phyloP scores from a whole-genome alignment of 179 eudicot genomes.

The Heliamphora ciliata region DNA sequence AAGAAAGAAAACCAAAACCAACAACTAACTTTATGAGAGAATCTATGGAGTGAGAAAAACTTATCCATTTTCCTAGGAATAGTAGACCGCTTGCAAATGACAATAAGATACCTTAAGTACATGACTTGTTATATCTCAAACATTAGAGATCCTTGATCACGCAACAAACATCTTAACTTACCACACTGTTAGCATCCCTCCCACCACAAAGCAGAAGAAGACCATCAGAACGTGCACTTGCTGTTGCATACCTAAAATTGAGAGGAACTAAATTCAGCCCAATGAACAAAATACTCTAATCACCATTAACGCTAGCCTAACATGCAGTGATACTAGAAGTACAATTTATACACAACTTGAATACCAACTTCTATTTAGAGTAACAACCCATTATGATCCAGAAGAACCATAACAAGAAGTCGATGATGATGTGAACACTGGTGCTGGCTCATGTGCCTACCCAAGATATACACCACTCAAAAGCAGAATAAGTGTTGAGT shows the following conservation, averaged over 20 bases:
- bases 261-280: background rate
- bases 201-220: constrained; percentile 99
- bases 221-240: constrained; percentile 99
- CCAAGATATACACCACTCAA: background rate
- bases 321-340: background rate
- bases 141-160: background rate
- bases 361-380: background rate
- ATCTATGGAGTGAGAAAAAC: background rate
- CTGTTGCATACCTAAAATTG: constrained; percentile 84
- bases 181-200: constrained; percentile 97
- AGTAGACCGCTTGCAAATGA: background rate
- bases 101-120: background rate
- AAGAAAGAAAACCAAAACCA: background rate
- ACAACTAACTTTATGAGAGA: background rate
- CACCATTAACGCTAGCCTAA: background rate
- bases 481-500: background rate
- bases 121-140: background rate
- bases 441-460: background rate
- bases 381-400: background rate
- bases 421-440: background rate
- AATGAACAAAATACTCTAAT: constrained; percentile 9
- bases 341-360: background rate
- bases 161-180: constrained; percentile 27
- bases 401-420: background rate
- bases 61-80: background rate